Base-by-base conservation (phyloP, 805 yeast species). In the Lipomyces lipofer region DNA sequence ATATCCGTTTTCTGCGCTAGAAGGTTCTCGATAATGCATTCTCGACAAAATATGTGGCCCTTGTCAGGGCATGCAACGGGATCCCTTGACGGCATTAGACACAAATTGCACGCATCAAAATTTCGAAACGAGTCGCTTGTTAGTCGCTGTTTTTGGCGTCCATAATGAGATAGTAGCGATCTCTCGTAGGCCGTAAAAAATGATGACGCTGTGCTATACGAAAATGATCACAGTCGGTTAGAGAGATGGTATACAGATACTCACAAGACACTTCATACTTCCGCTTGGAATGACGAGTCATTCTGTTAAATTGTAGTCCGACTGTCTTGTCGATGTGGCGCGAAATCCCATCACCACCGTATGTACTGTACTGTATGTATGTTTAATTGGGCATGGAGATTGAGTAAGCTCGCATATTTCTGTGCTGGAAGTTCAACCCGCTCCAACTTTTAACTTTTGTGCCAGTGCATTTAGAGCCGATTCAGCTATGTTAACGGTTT, bases 181-280 rank as follows among this genome's bases (percentile, higher is more conserved):
- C 63, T 54, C 44, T 60, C 63, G 52, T 60, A 52, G 9, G 63
- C 57, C 7, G 63, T 60, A 55, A 60, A 60, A 21, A 51, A 46
- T 17, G 59, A 25, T 9, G 56, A 48, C 12, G 63, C 53, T 5
- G 63, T 60, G 43, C 62, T 59, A 28, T 8, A 13, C 15, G 17
- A 2, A 9, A 12, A 40, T 38, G 29, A 47, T 28, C 27, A 17
- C 4, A 2, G 25, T 2, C n/a, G 7, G 24, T 3, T 27, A 21
- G 22, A 13, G 42, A 10, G 28, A 15, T 3, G 7, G 19, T 29
- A 12, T 13, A 15, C 4, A 9, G 22, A 5, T n/a, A 46, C 28
- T 8, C 15, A 13, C 10, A 9, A 17, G 38, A n/a, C n/a, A 29
- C 30, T 35, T 5, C 63, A 15, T 43, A 58, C 63, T 59, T 59